Percentiles rank a stretch among this genome's conserved stretches.
Evolutionary conservation across 1,284 basidiomycete genomes (phyloP).

Genomic region (Leccinum subrobustum): DNA sequence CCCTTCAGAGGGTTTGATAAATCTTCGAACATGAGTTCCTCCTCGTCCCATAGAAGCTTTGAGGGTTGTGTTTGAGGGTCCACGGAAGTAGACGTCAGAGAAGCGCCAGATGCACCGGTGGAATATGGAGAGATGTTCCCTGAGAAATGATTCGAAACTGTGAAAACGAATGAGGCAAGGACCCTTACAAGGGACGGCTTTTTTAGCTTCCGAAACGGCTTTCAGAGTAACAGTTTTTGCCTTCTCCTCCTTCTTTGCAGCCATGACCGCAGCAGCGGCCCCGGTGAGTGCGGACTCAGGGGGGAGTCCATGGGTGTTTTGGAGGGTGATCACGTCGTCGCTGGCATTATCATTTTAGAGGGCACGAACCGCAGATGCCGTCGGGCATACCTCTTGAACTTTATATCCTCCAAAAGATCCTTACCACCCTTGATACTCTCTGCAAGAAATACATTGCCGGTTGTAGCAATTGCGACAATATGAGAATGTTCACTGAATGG

Average conservation of each 20-base stretch:
- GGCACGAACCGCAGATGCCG: not conserved
- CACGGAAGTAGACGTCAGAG: conserved; percentile 89
- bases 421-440: conserved; percentile 88
- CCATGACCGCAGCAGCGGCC: conserved; percentile 28
- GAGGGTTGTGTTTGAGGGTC: conserved; percentile 78
- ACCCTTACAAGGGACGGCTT: conserved; percentile 61
- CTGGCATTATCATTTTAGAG: conserved; percentile 37
- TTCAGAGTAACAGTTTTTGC: conserved; percentile 37
- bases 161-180: conserved; percentile 1
- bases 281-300: conserved; percentile 49
- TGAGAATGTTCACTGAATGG: conserved; percentile 90
- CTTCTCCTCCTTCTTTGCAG: conserved; percentile 33
- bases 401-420: conserved; percentile 84
- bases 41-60: conserved; percentile 88
- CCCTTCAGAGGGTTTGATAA: conserved; percentile 74
- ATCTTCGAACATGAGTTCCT: conserved; percentile 92
- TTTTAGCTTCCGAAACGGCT: conserved; percentile 46
- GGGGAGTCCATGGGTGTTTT: conserved; percentile 79
- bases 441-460: conserved; percentile 88
- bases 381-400: conserved; percentile 73
- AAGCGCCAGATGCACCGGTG: conserved; percentile 88
- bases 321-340: conserved; percentile 89
- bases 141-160: conserved; percentile 29
- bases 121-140: conserved; percentile 94
- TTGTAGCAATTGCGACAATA: conserved; percentile 85